phyloP scores from a whole-genome alignment of 2,329 filamentous ascomycete genomes.

The Neocucurbitaria cava region DNA sequence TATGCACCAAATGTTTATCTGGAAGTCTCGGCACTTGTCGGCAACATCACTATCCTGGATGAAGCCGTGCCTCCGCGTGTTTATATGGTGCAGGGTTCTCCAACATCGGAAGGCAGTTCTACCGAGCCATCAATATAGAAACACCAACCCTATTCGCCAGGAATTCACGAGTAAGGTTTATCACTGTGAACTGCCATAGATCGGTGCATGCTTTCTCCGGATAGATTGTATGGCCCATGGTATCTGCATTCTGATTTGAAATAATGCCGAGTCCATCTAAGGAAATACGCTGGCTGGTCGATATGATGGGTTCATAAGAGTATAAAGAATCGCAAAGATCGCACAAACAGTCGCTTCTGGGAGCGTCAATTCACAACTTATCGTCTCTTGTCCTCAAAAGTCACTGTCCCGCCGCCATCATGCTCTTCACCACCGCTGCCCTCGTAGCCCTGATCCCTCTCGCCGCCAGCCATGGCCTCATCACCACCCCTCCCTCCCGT shows the following conservation, averaged over 20 bases:
- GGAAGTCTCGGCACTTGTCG: neutral
- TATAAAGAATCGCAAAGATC: neutral
- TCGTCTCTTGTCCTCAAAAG: neutral
- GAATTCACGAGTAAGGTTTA: neutral
- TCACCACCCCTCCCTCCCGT: conserved; percentile 59
- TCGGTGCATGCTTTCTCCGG: neutral
- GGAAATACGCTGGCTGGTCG: neutral
- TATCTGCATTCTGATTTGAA: neutral
- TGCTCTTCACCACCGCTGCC: conserved; percentile 22
- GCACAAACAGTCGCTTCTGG: neutral
- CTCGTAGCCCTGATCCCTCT: conserved; percentile 22
- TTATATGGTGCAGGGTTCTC: conserved; percentile 6
- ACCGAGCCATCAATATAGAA: conserved; percentile 8
- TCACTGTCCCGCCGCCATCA: neutral
- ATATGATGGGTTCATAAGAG: neutral
- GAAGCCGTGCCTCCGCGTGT: neutral
- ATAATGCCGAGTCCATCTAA: neutral
- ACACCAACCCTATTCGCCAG: conserved; percentile 7
- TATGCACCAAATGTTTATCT: neutral
- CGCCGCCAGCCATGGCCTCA: conserved; percentile 59
- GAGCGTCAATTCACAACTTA: neutral
- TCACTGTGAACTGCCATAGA: conserved; percentile 1
- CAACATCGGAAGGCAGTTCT: conserved; percentile 7
- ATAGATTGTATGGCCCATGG: conserved; percentile 5
- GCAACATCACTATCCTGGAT: neutral